These are phyloP conservation scores for Scheffersomyces spartinae DNA, from an alignment of 805 yeast genomes.

Conservation along the genomic window DNA sequence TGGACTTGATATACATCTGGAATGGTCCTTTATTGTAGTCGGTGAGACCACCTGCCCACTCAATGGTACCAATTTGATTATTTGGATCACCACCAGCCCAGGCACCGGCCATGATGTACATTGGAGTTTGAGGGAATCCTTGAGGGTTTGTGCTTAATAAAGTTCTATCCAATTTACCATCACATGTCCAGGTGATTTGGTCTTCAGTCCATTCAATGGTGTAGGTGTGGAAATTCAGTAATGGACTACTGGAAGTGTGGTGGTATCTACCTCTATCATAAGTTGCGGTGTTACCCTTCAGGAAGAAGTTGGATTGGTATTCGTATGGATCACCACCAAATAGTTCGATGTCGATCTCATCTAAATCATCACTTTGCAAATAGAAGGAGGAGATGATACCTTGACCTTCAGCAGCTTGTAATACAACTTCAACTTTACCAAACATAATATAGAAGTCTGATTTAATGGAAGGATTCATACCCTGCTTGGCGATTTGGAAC, in stretches of 20 bases:
- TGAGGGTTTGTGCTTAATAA: conserved; percentile 37
- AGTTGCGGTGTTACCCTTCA: conserved; percentile 67
- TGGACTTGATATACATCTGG: conserved; percentile 47
- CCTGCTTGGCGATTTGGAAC: conserved; percentile 47
- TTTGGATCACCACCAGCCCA: conserved; percentile 79
- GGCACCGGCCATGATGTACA: conserved; percentile 55
- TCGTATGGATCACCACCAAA: conserved; percentile 68
- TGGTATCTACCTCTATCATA: conserved; percentile 76
- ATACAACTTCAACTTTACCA: conserved; percentile 65
- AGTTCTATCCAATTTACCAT: conserved; percentile 59
- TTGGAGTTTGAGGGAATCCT: conserved; percentile 90
- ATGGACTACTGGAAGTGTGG: conserved; percentile 40
- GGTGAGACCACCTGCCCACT: conserved; percentile 75
- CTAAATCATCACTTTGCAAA: conserved; percentile 73
- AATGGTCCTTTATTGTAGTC: conserved; percentile 60
- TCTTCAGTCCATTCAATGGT: conserved; percentile 77
- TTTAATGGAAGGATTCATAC: conserved; percentile 67
- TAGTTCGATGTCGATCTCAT: conserved; percentile 86
- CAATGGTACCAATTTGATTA: conserved; percentile 57
- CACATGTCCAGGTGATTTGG: conserved; percentile 56
- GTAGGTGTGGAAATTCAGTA: conserved; percentile 56
- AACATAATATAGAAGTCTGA: conserved; percentile 82
- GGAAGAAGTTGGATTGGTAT: conserved; percentile 70
- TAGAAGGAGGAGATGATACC: conserved; percentile 79
- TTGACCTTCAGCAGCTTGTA: conserved; percentile 63